Conservation (phyloP, 1,284 basidiomycete genomes). For the Apiotrichum veenhuisii region DNA sequence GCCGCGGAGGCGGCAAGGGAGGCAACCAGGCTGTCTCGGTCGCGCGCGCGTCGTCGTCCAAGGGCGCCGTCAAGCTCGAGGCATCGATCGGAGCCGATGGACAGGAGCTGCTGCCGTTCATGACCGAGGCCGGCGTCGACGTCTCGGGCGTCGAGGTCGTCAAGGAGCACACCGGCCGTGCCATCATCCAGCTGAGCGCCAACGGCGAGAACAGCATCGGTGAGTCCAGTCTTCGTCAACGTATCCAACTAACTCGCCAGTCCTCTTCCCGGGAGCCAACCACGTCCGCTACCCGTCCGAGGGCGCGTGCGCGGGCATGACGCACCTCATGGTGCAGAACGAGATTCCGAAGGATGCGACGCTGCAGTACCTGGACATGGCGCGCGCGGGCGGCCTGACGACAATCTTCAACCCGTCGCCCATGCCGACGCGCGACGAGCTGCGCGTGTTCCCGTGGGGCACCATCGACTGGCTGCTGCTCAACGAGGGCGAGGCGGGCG, state of each 20-base stretch:
- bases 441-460: conserved; percentile 52
- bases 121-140: conserved; percentile 40
- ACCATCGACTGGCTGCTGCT: conserved; percentile 54
- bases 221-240: conserved; percentile 24
- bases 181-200: conserved; percentile 51
- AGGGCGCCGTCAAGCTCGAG: conserved; percentile 50
- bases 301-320: conserved; percentile 21
- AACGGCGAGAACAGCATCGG: conserved; percentile 53
- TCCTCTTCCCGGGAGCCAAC: conserved; percentile 50
- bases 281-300: conserved; percentile 17
- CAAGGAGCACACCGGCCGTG: conserved; percentile 50
- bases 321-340: conserved; percentile 57
- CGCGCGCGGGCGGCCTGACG: conserved; percentile 29
- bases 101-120: conserved; percentile 37
- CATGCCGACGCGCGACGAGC: conserved; percentile 50
- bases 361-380: conserved; percentile 45
- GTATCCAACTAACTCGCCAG: conserved; percentile 27
- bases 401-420: conserved; percentile 58
- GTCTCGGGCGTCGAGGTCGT: conserved; percentile 29
- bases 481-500: conserved; percentile 54
- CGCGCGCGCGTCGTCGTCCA: conserved; percentile 44
- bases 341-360: conserved; percentile 56
- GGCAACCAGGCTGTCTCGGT: conserved; percentile 53
- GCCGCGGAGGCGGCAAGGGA: conserved; percentile 53
- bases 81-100: conserved; percentile 49